These are phyloP conservation scores for Phialophora tarda DNA, from an alignment of 2,329 filamentous ascomycete species.

Conservation along the genomic window DNA sequence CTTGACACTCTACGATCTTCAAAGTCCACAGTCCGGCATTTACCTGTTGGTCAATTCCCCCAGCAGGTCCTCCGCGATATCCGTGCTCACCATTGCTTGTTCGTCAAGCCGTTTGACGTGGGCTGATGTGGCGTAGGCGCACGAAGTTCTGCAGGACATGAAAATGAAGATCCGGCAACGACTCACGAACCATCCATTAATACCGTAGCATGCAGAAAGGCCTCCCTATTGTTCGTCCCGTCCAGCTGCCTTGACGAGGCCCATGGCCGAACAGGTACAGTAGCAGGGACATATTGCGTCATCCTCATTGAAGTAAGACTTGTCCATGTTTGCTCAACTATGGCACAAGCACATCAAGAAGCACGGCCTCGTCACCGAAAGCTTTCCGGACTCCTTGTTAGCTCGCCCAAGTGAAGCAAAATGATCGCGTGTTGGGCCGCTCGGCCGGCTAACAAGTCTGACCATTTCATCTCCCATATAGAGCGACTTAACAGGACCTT, in stretches of 20 bases:
- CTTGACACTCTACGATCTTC: constrained; percentile 1
- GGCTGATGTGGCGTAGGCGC: constrained; percentile 9
- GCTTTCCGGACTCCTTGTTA: neutral
- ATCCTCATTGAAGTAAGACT: too few relatives aligned
- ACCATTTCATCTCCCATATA: neutral
- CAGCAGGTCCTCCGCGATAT: neutral
- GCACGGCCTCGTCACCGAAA: too few relatives aligned
- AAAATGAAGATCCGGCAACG: neutral
- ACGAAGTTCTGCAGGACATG: neutral
- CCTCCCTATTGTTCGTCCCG: neutral
- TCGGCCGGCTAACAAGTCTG: constrained; percentile 3
- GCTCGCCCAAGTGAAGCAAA: neutral
- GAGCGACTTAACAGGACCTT: neutral
- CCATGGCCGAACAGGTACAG: too few relatives aligned
- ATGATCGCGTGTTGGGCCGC: neutral
- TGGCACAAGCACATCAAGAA: too few relatives aligned
- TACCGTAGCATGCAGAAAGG: neutral
- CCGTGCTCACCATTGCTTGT: constrained; percentile 4
- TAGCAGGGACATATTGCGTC: too few relatives aligned
- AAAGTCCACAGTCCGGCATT: neutral
- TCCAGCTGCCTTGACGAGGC: neutral
- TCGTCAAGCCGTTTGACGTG: constrained; percentile 4
- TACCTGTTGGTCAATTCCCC: too few relatives aligned
- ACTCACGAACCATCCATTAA: neutral
- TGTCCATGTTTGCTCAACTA: too few relatives aligned